These are phyloP conservation scores for Protomyces inundatus DNA, from an alignment of 1,139 yeast species.

Conservation along the genomic window DNA sequence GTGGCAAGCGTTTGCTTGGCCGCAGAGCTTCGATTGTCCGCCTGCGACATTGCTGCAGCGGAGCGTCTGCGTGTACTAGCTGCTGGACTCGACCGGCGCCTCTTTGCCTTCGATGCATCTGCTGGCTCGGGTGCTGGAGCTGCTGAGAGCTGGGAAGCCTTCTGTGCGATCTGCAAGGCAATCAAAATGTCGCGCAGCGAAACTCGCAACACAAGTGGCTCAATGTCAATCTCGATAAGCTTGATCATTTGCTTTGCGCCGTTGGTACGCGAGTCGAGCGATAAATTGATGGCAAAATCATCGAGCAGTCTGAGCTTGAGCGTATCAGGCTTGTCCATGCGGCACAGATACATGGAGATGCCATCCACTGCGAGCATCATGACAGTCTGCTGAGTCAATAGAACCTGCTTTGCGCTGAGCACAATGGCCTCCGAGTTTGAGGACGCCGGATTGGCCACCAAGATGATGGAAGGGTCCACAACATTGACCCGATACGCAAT, in stretches of 20 bases:
- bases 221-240: slow-evolving; percentile 63
- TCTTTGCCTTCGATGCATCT: not conserved
- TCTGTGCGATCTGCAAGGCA: slow-evolving; percentile 66
- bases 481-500: slow-evolving; percentile 60
- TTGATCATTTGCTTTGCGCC: slow-evolving; percentile 55
- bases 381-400: slow-evolving; percentile 61
- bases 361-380: slow-evolving; percentile 65
- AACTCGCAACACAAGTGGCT: slow-evolving; percentile 72
- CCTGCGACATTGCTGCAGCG: slow-evolving; percentile 1
- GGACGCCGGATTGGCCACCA: slow-evolving; percentile 73
- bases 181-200: slow-evolving; percentile 82
- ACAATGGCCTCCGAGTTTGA: slow-evolving; percentile 80
- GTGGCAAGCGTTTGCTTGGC: slow-evolving; percentile 18
- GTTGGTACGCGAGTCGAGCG: slow-evolving; percentile 67
- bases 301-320: slow-evolving; percentile 70
- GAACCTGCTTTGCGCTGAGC: slow-evolving; percentile 74
- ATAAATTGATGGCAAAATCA: slow-evolving; percentile 75
- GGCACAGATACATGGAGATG: slow-evolving; percentile 79
- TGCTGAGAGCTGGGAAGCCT: slow-evolving; percentile 54
- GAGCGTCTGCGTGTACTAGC: slow-evolving; percentile 1
- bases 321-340: slow-evolving; percentile 61
- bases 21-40: not conserved
- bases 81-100: not conserved
- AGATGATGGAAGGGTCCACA: slow-evolving; percentile 69
- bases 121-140: not conserved